These are phyloP conservation scores for Racocetra persica DNA, from an alignment of 371 early-diverging fungal genomes.

Conservation along the genomic window DNA sequence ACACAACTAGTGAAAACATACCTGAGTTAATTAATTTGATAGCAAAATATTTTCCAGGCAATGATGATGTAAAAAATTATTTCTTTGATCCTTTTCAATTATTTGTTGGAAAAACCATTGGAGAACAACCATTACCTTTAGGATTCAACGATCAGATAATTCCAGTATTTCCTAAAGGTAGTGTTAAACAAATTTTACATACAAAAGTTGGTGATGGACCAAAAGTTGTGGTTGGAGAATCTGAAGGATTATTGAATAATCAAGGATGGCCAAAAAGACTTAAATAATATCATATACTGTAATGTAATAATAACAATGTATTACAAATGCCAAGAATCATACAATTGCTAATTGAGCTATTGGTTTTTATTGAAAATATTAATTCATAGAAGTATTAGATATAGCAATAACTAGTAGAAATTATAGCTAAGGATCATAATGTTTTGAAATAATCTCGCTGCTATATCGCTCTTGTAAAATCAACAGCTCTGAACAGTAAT, in stretches of 20 bases:
- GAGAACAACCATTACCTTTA: slow-evolving; percentile 42
- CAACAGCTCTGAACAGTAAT: too few relatives aligned
- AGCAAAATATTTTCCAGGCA: slow-evolving; percentile 83
- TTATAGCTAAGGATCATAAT: too few relatives aligned
- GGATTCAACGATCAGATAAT: slow-evolving; percentile 63
- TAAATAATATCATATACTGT: background rate
- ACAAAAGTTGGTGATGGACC: slow-evolving; percentile 95
- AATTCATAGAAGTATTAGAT: too few relatives aligned
- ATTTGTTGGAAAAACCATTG: slow-evolving; percentile 16
- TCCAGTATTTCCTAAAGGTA: slow-evolving; percentile 72
- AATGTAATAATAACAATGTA: too few relatives aligned
- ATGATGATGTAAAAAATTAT: slow-evolving; percentile 57
- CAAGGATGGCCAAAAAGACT: slow-evolving; percentile 62
- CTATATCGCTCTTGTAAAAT: too few relatives aligned
- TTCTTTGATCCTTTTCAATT: slow-evolving; percentile 46
- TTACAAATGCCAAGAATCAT: too few relatives aligned
- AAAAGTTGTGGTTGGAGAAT: slow-evolving; percentile 65
- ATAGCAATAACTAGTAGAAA: too few relatives aligned
- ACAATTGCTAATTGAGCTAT: too few relatives aligned
- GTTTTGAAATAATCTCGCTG: too few relatives aligned
- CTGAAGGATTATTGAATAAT: slow-evolving; percentile 67
- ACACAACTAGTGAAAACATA: slow-evolving; percentile 82
- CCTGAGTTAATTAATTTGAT: slow-evolving; percentile 83
- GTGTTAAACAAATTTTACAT: slow-evolving; percentile 88
- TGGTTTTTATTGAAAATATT: too few relatives aligned